These are phyloP conservation scores for Suillus discolor DNA, from an alignment of 768 basidiomycete species.

Conservation along the genomic window DNA sequence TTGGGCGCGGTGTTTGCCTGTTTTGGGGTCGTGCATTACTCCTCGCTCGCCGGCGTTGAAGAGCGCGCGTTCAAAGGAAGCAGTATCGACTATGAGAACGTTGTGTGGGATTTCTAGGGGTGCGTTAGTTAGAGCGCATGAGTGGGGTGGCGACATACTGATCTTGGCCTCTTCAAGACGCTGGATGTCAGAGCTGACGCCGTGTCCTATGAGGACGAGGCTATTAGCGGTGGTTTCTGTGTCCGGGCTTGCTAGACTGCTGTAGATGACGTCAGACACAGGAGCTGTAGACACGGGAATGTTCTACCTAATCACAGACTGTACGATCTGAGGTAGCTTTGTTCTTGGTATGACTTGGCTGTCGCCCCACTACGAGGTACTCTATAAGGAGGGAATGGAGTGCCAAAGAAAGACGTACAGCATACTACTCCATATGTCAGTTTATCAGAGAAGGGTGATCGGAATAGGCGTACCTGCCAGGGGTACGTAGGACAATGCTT, in stretches of 20 bases:
- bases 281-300: conserved; percentile 10
- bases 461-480: conserved; percentile 61
- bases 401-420: conserved; percentile 46
- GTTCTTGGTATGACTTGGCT: conserved; percentile 67
- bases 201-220: conserved; percentile 73
- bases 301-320: conserved; percentile 68
- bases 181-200: conserved; percentile 53
- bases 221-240: conserved; percentile 70
- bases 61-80: conserved; percentile 62
- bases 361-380: conserved; percentile 65
- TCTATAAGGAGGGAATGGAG: conserved; percentile 5
- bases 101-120: conserved; percentile 71
- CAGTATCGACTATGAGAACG: conserved; percentile 66
- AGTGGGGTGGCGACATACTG: conserved; percentile 47
- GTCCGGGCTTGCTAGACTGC: conserved; percentile 75
- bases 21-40: conserved; percentile 61
- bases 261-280: conserved; percentile 29
- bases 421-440: conserved; percentile 47
- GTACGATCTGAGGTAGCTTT: conserved; percentile 72
- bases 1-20: conserved; percentile 51
- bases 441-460: conserved; percentile 20
- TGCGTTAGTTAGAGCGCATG: not conserved
- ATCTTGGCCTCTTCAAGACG: conserved; percentile 80
- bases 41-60: conserved; percentile 60
- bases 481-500: conserved; percentile 66